A percentile compares a stretch with the other conserved stretches of the same genome.
Conservation (phyloP, 208 protist genomes). For the Wallacemonas sp. region DNA sequence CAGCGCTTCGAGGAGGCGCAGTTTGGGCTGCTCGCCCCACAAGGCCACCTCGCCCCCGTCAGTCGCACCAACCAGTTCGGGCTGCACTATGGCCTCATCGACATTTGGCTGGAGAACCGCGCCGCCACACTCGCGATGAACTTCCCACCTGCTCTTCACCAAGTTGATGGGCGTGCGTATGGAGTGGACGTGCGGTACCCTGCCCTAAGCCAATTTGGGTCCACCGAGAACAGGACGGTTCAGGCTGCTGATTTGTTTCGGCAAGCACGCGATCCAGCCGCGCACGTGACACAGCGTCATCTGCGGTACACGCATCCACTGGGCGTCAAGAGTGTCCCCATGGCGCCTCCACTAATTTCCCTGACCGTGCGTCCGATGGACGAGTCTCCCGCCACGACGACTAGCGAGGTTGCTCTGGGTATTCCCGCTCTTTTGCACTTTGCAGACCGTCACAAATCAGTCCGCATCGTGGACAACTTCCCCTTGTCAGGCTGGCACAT, state of each 20-base stretch:
- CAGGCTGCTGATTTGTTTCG: background rate
- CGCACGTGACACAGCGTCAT: background rate
- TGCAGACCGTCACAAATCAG: background rate
- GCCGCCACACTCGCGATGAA: background rate
- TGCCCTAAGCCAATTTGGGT: background rate
- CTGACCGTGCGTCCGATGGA: background rate
- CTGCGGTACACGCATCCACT: background rate
- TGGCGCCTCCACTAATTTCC: background rate
- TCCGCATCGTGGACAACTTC: background rate
- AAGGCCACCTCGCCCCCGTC: background rate
- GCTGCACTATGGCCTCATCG: background rate
- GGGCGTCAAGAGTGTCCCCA: background rate
- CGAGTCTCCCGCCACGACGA: background rate
- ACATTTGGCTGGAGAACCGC: background rate
- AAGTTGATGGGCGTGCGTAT: background rate
- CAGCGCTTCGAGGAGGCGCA: background rate
- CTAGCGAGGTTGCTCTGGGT: background rate
- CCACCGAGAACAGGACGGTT: background rate
- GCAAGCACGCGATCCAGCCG: background rate
- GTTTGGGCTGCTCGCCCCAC: background rate
- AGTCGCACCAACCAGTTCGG: background rate
- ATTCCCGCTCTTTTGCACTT: background rate
- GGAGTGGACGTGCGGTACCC: background rate
- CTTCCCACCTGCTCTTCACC: background rate
- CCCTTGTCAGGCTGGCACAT: constrained; percentile 2